Conservation (phyloP, 306 rosid species). For the Senna tora region DNA sequence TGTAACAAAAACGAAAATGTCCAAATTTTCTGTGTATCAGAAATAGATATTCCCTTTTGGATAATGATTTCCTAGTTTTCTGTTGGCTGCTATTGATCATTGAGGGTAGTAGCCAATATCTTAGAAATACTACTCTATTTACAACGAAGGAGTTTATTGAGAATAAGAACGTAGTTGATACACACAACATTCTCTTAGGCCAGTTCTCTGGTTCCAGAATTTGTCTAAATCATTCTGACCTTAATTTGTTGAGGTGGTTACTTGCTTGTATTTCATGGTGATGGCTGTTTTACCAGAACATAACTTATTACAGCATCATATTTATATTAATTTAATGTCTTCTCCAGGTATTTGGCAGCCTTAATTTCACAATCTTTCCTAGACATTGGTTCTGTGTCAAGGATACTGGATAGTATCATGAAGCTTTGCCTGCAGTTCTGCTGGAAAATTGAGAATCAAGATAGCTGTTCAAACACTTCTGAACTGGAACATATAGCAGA, state of each 20-base stretch:
- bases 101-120: not conserved
- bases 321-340: slow-evolving; percentile 23
- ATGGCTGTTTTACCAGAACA: slow-evolving; percentile 22
- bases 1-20: not conserved
- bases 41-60: not conserved
- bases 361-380: slow-evolving; percentile 93
- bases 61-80: not conserved
- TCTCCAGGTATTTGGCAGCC: slow-evolving; percentile 79
- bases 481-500: slow-evolving; percentile 89
- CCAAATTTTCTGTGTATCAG: not conserved
- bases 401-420: slow-evolving; percentile 95
- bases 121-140: not conserved
- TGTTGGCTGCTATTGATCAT: slow-evolving; percentile 12
- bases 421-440: slow-evolving; percentile 95
- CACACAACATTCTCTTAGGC: slow-evolving; percentile 18
- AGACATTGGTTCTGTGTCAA: slow-evolving; percentile 96
- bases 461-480: slow-evolving; percentile 69
- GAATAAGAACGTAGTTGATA: slow-evolving; percentile 5
- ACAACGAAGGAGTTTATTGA: slow-evolving; percentile 31
- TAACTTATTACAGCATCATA: slow-evolving; percentile 18
- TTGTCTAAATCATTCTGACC: not conserved
- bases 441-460: slow-evolving; percentile 92
- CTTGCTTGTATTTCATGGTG: slow-evolving; percentile 36
- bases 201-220: slow-evolving; percentile 15
- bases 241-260: too few species aligned